These are phyloP conservation scores for Pythium coloratum DNA, from an alignment of 352 stramenopile species.

Conservation along the genomic window DNA sequence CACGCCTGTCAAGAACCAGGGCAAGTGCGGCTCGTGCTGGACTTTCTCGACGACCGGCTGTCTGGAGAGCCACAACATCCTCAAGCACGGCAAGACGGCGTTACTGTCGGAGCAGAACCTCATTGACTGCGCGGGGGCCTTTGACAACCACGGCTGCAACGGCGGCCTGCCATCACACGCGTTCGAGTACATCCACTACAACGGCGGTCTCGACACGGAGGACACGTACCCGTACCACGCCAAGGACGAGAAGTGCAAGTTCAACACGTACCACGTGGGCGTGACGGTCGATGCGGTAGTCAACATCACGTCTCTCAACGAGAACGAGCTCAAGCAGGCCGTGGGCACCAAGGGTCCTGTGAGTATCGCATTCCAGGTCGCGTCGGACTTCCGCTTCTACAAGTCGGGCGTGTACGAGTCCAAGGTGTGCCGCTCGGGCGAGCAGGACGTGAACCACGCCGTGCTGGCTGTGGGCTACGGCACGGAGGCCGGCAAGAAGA, in stretches of 20 bases:
- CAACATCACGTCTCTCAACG: conserved; percentile 84
- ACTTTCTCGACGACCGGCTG: conserved; percentile 97
- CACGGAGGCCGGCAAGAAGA: conserved; percentile 82
- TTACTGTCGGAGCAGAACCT: conserved; percentile 98
- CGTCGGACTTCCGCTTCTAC: conserved; percentile 89
- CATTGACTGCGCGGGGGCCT: conserved; percentile 93
- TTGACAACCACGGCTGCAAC: conserved; percentile 96
- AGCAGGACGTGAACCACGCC: conserved; percentile 89
- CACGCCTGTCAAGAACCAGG: conserved; percentile 98
- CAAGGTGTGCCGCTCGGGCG: conserved; percentile 74
- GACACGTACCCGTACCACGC: conserved; percentile 76
- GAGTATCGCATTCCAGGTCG: conserved; percentile 86
- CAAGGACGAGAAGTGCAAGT: conserved; percentile 80
- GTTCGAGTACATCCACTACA: conserved; percentile 95
- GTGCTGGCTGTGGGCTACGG: conserved; percentile 98
- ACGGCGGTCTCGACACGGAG: conserved; percentile 83
- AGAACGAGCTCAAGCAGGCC: conserved; percentile 69
- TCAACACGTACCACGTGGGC: conserved; percentile 70
- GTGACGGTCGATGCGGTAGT: conserved; percentile 74
- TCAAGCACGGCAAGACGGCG: conserved; percentile 91
- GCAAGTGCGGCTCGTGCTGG: conserved; percentile 98
- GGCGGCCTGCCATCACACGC: conserved; percentile 96
- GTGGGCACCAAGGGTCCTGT: conserved; percentile 72
- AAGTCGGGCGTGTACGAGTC: conserved; percentile 88
- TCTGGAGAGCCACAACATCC: conserved; percentile 96